Evolutionary conservation across 805 yeast species (phyloP), one percentile per base, ranked within the genome.

Genomic region (Pichia gijzeniarum): DNA sequence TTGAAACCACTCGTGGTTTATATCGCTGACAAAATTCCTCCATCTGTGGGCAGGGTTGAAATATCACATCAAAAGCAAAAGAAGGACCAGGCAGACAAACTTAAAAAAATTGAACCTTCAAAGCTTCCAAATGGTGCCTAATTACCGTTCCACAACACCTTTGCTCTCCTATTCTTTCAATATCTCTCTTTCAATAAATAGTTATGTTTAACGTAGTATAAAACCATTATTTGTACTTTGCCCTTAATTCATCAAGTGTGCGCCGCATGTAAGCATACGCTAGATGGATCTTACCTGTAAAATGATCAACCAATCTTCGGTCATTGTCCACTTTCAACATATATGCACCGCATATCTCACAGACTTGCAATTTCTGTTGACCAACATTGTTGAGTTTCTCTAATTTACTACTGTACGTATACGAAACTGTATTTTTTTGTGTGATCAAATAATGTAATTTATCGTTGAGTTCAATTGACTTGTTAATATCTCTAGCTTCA

Each of bases 291-390:
- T 87, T 88, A 1, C 98, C 98, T 20, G 81, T 65, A 60, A 87
- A 89, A 62, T 90, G 97, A 55, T 86, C 96, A 1, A 91, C 95
- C 51, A 90, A 69, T 54, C 97, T 72, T 60, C 89, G 72, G 60
- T 90, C 97, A 48, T 84, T 86, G 61, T 90, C 98, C 45, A 89
- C 67, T 49, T 91, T 70, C 8, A 95, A 85, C 33, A 91, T 68
- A 57, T 83, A 88, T 0, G 95, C 95, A 1, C 95, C 96, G 65
- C 98, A 90, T 1, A 79, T 80, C 51, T 79, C 85, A 64, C 98
- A 90, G 1, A 87, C 95, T 62, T 89, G 96, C 38, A 90, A 69
- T 61, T 87, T 86, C 57, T 90, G 97, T 58, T 85, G 95, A 1
- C 93, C 87, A 12, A 89, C 76, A 54, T 86, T 91, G 2, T 95